A percentile compares a stretch with the other conserved stretches of the same genome.
phyloP scores from a whole-genome alignment of 2,329 filamentous ascomycete genomes.

The Ophiognomonia clavigignenti-juglandacearum region DNA sequence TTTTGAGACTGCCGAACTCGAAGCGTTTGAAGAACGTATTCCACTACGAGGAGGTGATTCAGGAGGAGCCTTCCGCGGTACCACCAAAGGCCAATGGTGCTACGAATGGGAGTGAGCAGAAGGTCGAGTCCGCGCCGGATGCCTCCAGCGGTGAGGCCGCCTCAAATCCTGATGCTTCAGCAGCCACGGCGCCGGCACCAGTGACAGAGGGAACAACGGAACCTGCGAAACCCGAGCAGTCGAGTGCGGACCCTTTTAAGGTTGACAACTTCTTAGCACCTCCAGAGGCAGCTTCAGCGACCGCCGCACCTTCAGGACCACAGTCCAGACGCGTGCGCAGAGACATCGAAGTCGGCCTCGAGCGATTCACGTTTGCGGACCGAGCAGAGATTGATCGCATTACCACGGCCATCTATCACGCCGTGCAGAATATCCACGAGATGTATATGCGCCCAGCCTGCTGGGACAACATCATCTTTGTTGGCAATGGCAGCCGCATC shows the following conservation, averaged over 20 bases:
- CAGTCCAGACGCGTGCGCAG: conserved; percentile 54
- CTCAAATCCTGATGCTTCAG: conserved; percentile 14
- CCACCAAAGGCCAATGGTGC: conserved; percentile 21
- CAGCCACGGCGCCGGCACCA: conserved; percentile 11
- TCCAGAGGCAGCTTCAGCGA: conserved; percentile 17
- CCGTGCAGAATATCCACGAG: conserved; percentile 78
- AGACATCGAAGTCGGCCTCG: conserved; percentile 72
- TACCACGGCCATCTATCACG: conserved; percentile 75
- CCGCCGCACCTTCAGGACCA: conserved; percentile 30
- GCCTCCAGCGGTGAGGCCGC: conserved; percentile 12
- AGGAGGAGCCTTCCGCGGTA: conserved; percentile 45
- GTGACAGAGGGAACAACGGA: too few relatives aligned
- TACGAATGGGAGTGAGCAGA: neutral
- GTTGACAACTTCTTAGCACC: conserved; percentile 19
- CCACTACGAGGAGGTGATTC: conserved; percentile 64
- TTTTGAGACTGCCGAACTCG: conserved; percentile 62
- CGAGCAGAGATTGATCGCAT: conserved; percentile 77
- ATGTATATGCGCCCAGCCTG: conserved; percentile 78
- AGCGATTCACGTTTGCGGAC: conserved; percentile 66
- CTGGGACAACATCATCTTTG: conserved; percentile 89
- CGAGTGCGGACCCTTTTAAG: conserved; percentile 11
- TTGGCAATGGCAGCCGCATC: conserved; percentile 75
- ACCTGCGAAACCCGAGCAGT: conserved; percentile 7
- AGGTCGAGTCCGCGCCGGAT: neutral
- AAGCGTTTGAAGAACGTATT: conserved; percentile 67